Conservation (phyloP, 2,329 filamentous ascomycete genomes). For the Epichloe sibirici region DNA sequence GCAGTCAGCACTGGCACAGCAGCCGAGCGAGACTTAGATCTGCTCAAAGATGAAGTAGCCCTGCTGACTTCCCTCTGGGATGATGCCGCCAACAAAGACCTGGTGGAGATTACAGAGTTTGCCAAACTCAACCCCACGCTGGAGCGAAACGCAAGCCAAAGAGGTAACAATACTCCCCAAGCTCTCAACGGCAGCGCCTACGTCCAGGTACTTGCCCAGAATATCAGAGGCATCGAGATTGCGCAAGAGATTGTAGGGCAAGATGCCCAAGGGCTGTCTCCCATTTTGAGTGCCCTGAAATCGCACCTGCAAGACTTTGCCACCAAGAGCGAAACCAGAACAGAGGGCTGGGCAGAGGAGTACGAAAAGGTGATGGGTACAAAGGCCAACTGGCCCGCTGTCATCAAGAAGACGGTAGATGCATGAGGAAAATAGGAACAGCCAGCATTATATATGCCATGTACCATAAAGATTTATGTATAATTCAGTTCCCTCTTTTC, state of each 20-base stretch:
- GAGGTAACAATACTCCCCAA: constrained; percentile 2
- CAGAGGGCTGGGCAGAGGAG: constrained; percentile 11
- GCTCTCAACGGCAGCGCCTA: constrained; percentile 16
- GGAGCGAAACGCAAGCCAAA: constrained; percentile 5
- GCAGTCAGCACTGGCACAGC: constrained; percentile 13
- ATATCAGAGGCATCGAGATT: constrained; percentile 30
- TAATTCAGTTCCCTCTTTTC: constrained; percentile 10
- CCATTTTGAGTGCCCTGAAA: constrained; percentile 26
- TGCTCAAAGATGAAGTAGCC: constrained; percentile 18
- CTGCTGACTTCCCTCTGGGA: constrained; percentile 17
- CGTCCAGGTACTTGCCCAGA: constrained; percentile 17
- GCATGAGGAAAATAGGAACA: background rate
- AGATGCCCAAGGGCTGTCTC: constrained; percentile 20
- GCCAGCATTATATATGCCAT: background rate
- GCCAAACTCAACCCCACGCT: constrained; percentile 12
- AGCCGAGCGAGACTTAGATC: constrained; percentile 13
- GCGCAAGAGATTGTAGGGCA: constrained; percentile 29
- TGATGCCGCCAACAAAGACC: constrained; percentile 8
- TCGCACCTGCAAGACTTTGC: constrained; percentile 24
- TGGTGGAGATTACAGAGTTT: constrained; percentile 14
- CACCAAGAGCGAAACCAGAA: constrained; percentile 7
- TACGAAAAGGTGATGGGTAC: constrained; percentile 17
- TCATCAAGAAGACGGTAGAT: background rate
- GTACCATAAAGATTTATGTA: constrained; percentile 8
- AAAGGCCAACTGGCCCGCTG: constrained; percentile 16